Evolutionary conservation across 805 yeast species (phyloP).

Genomic region (Nakazawaea ernobii): DNA sequence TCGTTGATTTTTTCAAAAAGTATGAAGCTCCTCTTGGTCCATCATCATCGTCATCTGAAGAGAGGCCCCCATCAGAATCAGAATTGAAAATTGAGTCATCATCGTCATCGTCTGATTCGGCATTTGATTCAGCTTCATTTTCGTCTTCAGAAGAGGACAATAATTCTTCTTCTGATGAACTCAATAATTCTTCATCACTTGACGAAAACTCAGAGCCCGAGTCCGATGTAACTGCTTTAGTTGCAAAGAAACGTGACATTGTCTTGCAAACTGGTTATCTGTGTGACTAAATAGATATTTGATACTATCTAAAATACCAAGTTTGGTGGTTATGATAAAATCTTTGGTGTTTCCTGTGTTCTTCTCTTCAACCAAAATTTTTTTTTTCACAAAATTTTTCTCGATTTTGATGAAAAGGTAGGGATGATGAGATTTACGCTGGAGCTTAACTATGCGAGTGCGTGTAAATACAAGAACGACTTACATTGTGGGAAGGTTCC

Average conservation of each 20-base stretch:
- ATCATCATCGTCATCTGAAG: slow-evolving; percentile 47
- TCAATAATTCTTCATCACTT: slow-evolving; percentile 44
- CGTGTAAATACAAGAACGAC: background rate
- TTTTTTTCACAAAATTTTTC: slow-evolving; percentile 4
- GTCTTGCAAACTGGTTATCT: background rate
- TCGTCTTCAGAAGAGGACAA: slow-evolving; percentile 37
- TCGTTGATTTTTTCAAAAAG: slow-evolving; percentile 45
- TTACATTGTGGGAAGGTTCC: background rate
- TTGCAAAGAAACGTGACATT: slow-evolving; percentile 91
- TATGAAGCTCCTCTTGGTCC: slow-evolving; percentile 43
- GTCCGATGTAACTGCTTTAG: slow-evolving; percentile 46
- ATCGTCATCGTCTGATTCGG: slow-evolving; percentile 32
- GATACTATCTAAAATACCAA: background rate
- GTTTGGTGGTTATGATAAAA: background rate
- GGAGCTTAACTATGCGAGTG: background rate
- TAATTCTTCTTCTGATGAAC: slow-evolving; percentile 58
- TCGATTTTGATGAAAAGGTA: background rate
- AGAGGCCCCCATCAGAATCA: slow-evolving; percentile 38
- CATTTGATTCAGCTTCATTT: slow-evolving; percentile 25
- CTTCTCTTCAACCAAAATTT: background rate
- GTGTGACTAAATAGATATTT: background rate
- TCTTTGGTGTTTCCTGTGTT: background rate
- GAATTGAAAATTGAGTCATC: slow-evolving; percentile 38
- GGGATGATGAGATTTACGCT: background rate
- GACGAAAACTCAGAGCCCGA: slow-evolving; percentile 50